Evolutionary conservation across 805 yeast genomes (phyloP).

Genomic region (Metschnikowia vanudenii): DNA sequence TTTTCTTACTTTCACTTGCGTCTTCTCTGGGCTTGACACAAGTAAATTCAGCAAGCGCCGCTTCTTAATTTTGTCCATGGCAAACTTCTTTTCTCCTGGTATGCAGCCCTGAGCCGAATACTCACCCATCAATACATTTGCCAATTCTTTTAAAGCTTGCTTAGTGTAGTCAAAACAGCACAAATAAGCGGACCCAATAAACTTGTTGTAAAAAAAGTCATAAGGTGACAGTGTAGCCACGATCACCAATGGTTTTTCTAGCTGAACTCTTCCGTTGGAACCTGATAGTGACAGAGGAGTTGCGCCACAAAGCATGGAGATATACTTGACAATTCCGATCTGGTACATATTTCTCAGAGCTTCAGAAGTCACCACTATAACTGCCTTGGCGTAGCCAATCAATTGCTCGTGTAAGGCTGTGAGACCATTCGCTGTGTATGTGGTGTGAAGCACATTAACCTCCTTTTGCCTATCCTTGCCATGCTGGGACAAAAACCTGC

Average conservation of each 20-base stretch:
- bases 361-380: constrained; percentile 55
- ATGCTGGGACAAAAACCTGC: constrained; percentile 40
- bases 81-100: constrained; percentile 51
- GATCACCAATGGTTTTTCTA: constrained; percentile 51
- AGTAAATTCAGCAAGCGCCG: constrained; percentile 22
- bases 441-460: constrained; percentile 54
- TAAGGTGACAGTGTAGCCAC: constrained; percentile 65
- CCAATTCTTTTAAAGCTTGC: constrained; percentile 48
- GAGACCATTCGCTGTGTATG: constrained; percentile 57
- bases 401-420: constrained; percentile 54
- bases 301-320: constrained; percentile 53
- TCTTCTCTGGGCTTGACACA: constrained; percentile 10
- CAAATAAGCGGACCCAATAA: constrained; percentile 54
- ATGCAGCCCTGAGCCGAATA: constrained; percentile 51
- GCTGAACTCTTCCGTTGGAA: constrained; percentile 24
- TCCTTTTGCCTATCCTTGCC: constrained; percentile 26
- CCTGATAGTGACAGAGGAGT: constrained; percentile 27
- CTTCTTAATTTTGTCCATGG: constrained; percentile 23
- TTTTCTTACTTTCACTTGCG: constrained; percentile 8
- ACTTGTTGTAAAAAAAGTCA: constrained; percentile 55
- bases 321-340: constrained; percentile 58
- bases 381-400: constrained; percentile 50
- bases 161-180: constrained; percentile 62
- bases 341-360: constrained; percentile 61
- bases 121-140: constrained; percentile 54